These are phyloP conservation scores for Tulasnella sp. DNA, from an alignment of 768 basidiomycete species.

Conservation along the genomic window DNA sequence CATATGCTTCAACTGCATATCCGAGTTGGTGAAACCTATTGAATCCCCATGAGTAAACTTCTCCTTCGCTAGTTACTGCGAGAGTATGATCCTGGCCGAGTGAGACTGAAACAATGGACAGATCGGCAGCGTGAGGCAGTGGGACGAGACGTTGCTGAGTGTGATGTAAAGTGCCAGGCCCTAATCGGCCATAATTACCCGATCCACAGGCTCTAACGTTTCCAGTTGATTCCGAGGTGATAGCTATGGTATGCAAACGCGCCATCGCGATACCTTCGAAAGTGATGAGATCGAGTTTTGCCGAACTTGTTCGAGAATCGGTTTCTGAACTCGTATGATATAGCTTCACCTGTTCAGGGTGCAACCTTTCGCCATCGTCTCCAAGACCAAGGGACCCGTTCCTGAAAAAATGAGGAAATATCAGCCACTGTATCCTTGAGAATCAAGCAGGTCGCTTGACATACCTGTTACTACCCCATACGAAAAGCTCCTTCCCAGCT, in stretches of 20 bases:
- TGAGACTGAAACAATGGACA: slow-evolving; percentile 51
- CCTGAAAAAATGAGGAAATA: no score
- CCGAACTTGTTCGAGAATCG: slow-evolving; percentile 9
- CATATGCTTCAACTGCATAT: slow-evolving; percentile 54
- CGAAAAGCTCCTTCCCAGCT: slow-evolving; percentile 48
- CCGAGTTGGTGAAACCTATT: slow-evolving; percentile 86
- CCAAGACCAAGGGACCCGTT: slow-evolving; percentile 67
- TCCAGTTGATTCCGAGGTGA: slow-evolving; percentile 60
- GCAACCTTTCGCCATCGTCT: slow-evolving; percentile 62
- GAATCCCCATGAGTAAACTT: slow-evolving; percentile 82
- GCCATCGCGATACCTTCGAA: slow-evolving; percentile 70
- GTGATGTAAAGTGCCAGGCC: slow-evolving; percentile 47
- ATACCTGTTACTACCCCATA: slow-evolving; percentile 79
- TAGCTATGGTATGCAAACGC: slow-evolving; percentile 69
- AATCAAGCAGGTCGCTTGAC: neutral
- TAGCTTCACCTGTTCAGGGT: slow-evolving; percentile 66
- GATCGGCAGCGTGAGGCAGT: slow-evolving; percentile 43
- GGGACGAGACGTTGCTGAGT: slow-evolving; percentile 66
- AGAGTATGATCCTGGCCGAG: slow-evolving; percentile 93
- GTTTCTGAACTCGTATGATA: slow-evolving; percentile 28
- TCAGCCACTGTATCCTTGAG: no score
- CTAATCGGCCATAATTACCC: slow-evolving; percentile 75
- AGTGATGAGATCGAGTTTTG: slow-evolving; percentile 49
- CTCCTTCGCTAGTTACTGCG: slow-evolving; percentile 65
- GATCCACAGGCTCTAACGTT: slow-evolving; percentile 85